Percentiles rank a stretch among this genome's conserved stretches.
Conservation (phyloP, 495 filamentous ascomycete species). For the Neurospora sp. region DNA sequence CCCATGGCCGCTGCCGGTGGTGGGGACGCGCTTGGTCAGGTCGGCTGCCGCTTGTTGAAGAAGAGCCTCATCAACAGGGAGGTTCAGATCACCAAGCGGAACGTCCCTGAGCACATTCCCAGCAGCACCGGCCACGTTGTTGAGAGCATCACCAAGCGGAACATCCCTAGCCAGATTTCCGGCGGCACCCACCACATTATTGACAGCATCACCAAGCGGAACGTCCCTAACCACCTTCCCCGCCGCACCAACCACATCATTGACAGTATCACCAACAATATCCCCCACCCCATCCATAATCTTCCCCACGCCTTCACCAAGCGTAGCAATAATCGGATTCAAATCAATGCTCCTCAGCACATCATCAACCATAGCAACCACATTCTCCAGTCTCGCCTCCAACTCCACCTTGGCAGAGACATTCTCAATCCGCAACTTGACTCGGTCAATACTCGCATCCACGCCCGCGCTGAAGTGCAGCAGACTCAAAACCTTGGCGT, state of each 20-base stretch:
- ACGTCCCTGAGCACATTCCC: background rate
- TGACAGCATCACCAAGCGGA: background rate
- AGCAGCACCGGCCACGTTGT: background rate
- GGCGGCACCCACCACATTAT: background rate
- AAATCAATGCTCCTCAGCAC: slow-evolving; percentile 45
- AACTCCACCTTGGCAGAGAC: slow-evolving; percentile 46
- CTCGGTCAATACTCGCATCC: slow-evolving; percentile 41
- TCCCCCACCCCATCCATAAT: slow-evolving; percentile 37
- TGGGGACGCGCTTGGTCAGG: slow-evolving; percentile 13
- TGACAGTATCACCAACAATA: background rate
- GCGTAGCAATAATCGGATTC: slow-evolving; percentile 45
- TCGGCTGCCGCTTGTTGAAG: background rate
- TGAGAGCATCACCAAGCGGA: background rate
- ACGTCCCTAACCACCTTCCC: background rate
- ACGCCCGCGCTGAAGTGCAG: slow-evolving; percentile 50
- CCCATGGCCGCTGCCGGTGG: background rate
- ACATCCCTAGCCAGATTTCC: background rate
- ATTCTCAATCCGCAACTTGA: slow-evolving; percentile 42
- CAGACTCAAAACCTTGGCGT: slow-evolving; percentile 45
- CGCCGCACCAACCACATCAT: background rate
- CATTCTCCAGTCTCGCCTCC: slow-evolving; percentile 45
- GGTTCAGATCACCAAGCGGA: background rate
- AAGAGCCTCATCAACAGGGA: too few species aligned
- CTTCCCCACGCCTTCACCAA: slow-evolving; percentile 36
- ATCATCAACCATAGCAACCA: slow-evolving; percentile 45